Percentiles rank a stretch among this genome's conserved stretches.
Conservation (phyloP, 2,329 filamentous ascomycete genomes). For the Huntiella abstrusa region DNA sequence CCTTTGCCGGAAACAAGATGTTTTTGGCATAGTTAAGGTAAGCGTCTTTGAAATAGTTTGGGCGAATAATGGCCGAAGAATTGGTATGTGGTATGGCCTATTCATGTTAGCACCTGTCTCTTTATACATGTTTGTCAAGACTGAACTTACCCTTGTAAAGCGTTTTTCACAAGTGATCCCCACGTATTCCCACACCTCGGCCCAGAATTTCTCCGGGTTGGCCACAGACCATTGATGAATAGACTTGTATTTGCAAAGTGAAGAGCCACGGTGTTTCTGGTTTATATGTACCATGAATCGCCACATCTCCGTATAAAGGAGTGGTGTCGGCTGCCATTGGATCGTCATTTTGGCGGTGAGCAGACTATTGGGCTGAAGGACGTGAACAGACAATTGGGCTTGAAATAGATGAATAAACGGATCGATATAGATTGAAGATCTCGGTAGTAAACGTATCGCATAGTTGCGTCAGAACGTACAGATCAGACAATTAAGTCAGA, state of each 20-base stretch:
- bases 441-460: no score
- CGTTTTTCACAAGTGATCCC: constrained; percentile 29
- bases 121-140: no score
- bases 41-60: constrained; percentile 64
- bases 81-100: constrained; percentile 41
- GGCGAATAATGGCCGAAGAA: constrained; percentile 63
- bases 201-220: constrained; percentile 63
- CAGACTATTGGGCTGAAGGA: no score
- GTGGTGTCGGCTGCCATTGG: neutral
- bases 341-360: neutral
- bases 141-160: no score
- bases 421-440: no score
- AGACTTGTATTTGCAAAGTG: constrained; percentile 48
- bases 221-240: constrained; percentile 74
- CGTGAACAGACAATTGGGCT: no score
- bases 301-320: constrained; percentile 30
- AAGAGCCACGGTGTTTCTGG: constrained; percentile 35
- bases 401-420: no score
- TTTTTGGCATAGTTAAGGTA: constrained; percentile 91
- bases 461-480: no score
- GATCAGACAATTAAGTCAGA: no score
- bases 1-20: constrained; percentile 55
- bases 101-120: neutral
- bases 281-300: constrained; percentile 48
- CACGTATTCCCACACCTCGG: constrained; percentile 65